Evolutionary conservation across 1,284 basidiomycete genomes (phyloP), one percentile per base, ranked within the genome.

Genomic region (Bjerkandera adusta): DNA sequence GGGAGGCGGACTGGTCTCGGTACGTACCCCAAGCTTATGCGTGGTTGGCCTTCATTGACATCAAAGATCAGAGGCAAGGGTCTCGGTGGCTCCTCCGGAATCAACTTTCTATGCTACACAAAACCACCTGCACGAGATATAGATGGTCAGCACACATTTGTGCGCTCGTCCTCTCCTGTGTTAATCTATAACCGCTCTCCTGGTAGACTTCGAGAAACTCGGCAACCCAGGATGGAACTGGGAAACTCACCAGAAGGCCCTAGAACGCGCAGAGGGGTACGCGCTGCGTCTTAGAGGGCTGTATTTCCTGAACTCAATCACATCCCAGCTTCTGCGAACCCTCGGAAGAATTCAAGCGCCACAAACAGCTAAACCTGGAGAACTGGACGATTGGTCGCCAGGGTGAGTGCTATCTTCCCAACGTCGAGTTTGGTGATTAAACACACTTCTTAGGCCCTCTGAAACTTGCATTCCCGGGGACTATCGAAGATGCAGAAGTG

Each of bases 151-250:
- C 32, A 8, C 22, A 6, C 20, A n/a, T n/a, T 15, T 3, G 10
- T 25, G 13, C 16, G 5, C 25, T 7, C 20, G n/a, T 10, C 12
- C 24, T 32, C 47, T 20, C 20, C 20, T 1, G 11, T 15, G n/a
- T 18, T 29, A 32, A 22, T 2, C 8, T 16, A 25, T 13, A 16
- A 18, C 15, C 12, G 22, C 25, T 7, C 12, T 3, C 18, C 4
- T 12, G 20, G 12, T 33, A 53, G 52, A 50, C 16, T 39, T 51
- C n/a, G 52, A 51, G 36, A 21, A 16, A 16, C 50, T 54, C 8
- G 52, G 52, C 0, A 54, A 54, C 35, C 47, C 50, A 16, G 53
- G 53, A 5, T 55, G 50, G 50, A 52, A 49, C 43, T 55, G 53
- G 53, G 32, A 45, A 12, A 46, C 30, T 11, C 47, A 47, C 34